Evolutionary conservation across 352 stramenopile genomes (phyloP), one percentile per base, ranked within the genome.

Genomic region (Phytopythium ostracodes): DNA sequence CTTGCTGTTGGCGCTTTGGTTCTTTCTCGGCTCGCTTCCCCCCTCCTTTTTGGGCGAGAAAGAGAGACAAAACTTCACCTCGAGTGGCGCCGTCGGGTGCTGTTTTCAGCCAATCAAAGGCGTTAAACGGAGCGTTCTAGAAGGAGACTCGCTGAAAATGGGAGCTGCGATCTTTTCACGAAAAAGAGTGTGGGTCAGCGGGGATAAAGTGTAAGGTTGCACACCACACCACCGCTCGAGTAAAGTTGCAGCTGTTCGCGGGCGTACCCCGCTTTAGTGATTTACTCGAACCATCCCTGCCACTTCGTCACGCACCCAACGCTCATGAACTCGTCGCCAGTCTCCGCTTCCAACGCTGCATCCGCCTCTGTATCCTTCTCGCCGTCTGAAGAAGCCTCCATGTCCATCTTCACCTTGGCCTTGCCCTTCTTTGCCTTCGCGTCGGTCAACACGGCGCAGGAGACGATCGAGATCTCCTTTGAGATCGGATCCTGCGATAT

Each of bases 251-350:
- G n/a, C n/a, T n/a, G n/a, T n/a, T n/a, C n/a, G n/a, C n/a, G n/a
- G n/a, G n/a, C n/a, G n/a, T n/a, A n/a, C n/a, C n/a, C n/a, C n/a
- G n/a, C n/a, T n/a, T n/a, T n/a, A n/a, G n/a, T n/a, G n/a, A n/a
- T n/a, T n/a, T n/a, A 92, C 71, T 88, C 79, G 59, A 92, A 83
- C 18, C 55, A 63, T 49, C 84, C 84, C 55, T 83, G 68, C 84
- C 84, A 92, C 50, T 89, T 90, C 9, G 74, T 79, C 27, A 76
- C 63, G 59, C 84, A 92, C 36, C 63, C 65, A 12, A 92, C 64
- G 58, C 62, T 55, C 9, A 82, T 63, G 54, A 83, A 79, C 17
- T 57, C 67, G 20, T 29, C 56, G 47, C 22, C 38, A 4, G 3
- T 35, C 59, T 27, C 53, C 61, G 44, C 18, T 29, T 11, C 24